Percentiles rank a stretch among this genome's conserved stretches.
These are phyloP conservation scores for Withania somnifera DNA, from an alignment of 305 asterid genomes.

Conservation along the genomic window DNA sequence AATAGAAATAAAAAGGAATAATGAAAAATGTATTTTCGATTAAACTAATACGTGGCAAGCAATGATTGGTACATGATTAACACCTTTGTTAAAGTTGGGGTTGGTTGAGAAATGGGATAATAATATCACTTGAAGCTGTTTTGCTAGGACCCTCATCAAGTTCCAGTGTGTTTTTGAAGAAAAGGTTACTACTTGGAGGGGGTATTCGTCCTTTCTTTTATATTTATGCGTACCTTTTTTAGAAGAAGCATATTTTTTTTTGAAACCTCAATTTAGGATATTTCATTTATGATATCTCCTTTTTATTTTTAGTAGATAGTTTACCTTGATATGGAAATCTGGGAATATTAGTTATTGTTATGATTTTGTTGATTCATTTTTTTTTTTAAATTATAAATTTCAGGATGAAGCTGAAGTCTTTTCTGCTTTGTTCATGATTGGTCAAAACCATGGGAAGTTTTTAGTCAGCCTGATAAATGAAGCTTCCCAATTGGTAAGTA, in stretches of 20 bases:
- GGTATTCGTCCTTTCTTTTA: background rate
- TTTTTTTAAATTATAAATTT: constrained; percentile 12
- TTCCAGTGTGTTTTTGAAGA: background rate
- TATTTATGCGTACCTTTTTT: background rate
- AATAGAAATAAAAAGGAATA: too few relatives aligned
- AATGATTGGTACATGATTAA: background rate
- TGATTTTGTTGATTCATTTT: constrained; percentile 5
- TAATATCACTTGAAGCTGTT: background rate
- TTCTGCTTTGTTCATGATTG: constrained; percentile 41
- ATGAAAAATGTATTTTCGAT: background rate
- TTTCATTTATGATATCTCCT: background rate
- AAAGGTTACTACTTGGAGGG: background rate
- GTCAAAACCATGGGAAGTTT: constrained; percentile 53
- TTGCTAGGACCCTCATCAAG: background rate
- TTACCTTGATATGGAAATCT: background rate
- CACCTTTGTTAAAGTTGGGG: background rate
- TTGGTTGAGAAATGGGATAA: background rate
- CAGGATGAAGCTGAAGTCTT: constrained; percentile 89
- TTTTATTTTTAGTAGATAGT: background rate
- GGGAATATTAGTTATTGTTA: background rate
- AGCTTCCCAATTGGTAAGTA: constrained; percentile 52
- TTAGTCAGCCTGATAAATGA: constrained; percentile 41
- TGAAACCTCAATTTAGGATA: background rate
- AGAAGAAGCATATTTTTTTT: background rate
- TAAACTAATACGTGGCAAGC: background rate